These are phyloP conservation scores for Leccinum idahoense DNA, from an alignment of 1,284 basidiomycete genomes.

Conservation along the genomic window DNA sequence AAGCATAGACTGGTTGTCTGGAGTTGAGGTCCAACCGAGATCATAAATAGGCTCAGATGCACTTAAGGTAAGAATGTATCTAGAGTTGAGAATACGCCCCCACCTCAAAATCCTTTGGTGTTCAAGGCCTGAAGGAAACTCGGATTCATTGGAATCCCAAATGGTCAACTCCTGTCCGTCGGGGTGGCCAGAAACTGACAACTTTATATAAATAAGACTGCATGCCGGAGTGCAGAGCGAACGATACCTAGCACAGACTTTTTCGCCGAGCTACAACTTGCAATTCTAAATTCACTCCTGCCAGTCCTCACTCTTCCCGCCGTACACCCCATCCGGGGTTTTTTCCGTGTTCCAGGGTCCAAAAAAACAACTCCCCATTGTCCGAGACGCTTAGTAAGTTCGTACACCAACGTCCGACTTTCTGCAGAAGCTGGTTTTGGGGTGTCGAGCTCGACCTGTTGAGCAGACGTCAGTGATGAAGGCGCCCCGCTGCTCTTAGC, in stretches of 20 bases:
- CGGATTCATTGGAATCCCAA: slow-evolving; percentile 92
- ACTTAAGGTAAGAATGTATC: slow-evolving; percentile 7
- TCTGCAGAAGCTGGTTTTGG: no score
- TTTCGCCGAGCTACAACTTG: slow-evolving; percentile 82
- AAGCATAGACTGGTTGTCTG: slow-evolving; percentile 82
- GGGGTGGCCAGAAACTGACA: slow-evolving; percentile 47
- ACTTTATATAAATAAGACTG: slow-evolving; percentile 7
- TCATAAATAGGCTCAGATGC: slow-evolving; percentile 62
- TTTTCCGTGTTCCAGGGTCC: slow-evolving; percentile 57
- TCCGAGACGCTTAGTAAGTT: slow-evolving; percentile 71
- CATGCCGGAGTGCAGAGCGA: not conserved
- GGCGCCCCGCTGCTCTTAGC: no score
- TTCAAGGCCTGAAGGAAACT: slow-evolving; percentile 87
- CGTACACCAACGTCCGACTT: no score
- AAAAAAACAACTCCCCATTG: slow-evolving; percentile 75
- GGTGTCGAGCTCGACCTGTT: no score
- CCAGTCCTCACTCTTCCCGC: slow-evolving; percentile 74
- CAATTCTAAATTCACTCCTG: slow-evolving; percentile 57
- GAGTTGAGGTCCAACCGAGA: slow-evolving; percentile 87
- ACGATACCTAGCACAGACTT: slow-evolving; percentile 73
- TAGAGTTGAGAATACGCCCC: slow-evolving; percentile 14
- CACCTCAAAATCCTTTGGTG: slow-evolving; percentile 61
- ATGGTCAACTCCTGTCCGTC: slow-evolving; percentile 79
- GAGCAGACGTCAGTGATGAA: no score
- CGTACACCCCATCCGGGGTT: slow-evolving; percentile 56